Evolutionary conservation across 441 rosid genomes (phyloP).

Genomic region (Iberis amara): DNA sequence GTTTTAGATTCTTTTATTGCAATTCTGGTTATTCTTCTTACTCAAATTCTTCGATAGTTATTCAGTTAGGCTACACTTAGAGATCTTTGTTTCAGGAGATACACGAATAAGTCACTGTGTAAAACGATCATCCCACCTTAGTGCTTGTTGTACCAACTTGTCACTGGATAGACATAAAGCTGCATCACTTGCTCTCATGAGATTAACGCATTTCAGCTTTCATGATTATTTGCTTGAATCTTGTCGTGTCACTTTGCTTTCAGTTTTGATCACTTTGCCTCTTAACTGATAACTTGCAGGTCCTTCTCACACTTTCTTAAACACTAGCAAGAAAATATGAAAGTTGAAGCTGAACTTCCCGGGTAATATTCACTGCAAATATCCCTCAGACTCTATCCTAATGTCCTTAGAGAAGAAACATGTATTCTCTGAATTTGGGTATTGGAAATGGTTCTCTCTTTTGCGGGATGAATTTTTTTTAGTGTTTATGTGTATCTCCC

Average conservation of each 20-base stretch:
- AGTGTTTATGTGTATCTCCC: background rate
- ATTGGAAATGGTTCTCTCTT: background rate
- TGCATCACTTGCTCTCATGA: background rate
- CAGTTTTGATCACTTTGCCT: background rate
- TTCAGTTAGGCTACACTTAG: background rate
- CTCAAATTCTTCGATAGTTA: background rate
- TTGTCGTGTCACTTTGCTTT: background rate
- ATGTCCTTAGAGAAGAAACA: background rate
- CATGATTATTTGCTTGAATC: background rate
- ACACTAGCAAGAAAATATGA: constrained; percentile 5
- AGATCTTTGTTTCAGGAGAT: background rate
- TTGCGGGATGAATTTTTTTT: background rate
- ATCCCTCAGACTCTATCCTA: background rate
- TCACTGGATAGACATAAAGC: constrained; percentile 4
- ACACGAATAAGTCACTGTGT: no score
- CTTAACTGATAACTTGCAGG: background rate
- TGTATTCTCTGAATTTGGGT: background rate
- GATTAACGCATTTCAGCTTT: background rate
- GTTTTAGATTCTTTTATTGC: background rate
- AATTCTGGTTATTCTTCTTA: background rate
- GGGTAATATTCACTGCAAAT: background rate
- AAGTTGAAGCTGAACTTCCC: constrained; percentile 9
- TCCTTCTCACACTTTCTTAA: background rate
- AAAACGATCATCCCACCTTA: background rate
- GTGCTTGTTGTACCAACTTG: constrained; percentile 1